Base-by-base conservation (phyloP, 441 rosid genomes). In the Erysimum cheiri region DNA sequence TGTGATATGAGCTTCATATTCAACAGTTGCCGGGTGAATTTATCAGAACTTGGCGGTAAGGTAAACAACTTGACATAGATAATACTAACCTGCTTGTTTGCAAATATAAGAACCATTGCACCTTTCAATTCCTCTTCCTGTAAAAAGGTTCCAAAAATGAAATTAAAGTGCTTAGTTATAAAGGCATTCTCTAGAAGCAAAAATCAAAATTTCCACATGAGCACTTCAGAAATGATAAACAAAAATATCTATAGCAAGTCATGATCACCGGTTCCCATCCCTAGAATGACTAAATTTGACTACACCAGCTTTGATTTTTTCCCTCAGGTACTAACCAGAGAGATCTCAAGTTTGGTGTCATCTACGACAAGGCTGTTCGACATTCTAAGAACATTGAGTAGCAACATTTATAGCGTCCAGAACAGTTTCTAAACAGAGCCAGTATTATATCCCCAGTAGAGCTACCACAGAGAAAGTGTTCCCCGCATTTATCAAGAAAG, bases 111-210 rank as follows among this genome's bases (percentile, higher is more conserved):
- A 80, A 85, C 91, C 58, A 87, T 80, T 37, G 92, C 90, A 50
- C 96, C 92, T 82, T 60, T 90, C 64, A 93, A 65, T 74, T 90
- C 98, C 76, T 86, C 97, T 75, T 93, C 97, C 96, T 88, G 83
- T 59, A 70, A 66, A 78, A 52, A 37, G 22, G 14, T 19, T 35
- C n/a, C 46, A 36, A 41, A 37, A 55, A 67, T 22, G 26, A 7
- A 57, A 31, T 41, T 60, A 35, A n/a, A 22, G 24, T 22, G 32
- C 0, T 24, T 13, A 56, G 1, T 14, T 19, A 49, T 15, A 14
- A n/a, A 49, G 40, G 53, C 35, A 70, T 40, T 2, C 24, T 60
- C 28, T 10, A 29, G 31, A 52, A 26, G 29, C 36, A 32, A 22
- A 33, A 4, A 41, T 6, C 1, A 52, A 1, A 61, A 22, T 6